These are phyloP conservation scores for Kernera saxatilis DNA, from an alignment of 345 rosid genomes.

Conservation along the genomic window DNA sequence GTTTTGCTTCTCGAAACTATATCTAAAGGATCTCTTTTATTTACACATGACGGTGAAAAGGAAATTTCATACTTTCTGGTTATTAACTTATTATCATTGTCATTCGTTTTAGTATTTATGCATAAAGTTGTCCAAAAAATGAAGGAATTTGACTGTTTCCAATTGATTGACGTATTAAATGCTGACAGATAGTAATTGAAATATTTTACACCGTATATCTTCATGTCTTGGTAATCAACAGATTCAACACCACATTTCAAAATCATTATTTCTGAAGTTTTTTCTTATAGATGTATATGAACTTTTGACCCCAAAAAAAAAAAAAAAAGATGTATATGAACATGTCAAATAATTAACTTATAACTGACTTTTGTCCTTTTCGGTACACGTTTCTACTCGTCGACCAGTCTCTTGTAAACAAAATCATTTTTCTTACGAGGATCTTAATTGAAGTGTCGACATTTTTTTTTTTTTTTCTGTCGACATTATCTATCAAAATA, in stretches of 20 bases:
- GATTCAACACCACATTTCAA: background rate
- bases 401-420: conserved; percentile 13
- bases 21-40: background rate
- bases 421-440: background rate
- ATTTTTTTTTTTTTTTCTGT: no score
- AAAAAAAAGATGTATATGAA: no score
- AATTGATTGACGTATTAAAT: background rate
- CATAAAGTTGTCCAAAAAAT: background rate
- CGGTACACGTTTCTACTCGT: conserved; percentile 21
- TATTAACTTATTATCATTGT: background rate
- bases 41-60: background rate
- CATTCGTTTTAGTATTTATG: background rate
- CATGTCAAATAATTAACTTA: background rate
- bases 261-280: background rate
- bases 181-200: background rate
- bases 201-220: background rate
- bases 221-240: background rate
- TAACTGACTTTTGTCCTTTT: conserved; percentile 3
- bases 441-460: conserved; percentile 18
- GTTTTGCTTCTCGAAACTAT: background rate
- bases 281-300: background rate
- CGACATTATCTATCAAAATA: conserved; percentile 14
- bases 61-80: background rate
- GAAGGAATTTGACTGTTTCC: background rate
- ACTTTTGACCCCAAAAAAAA: no score